Percentiles rank a stretch among this genome's conserved stretches.
Evolutionary conservation across 768 basidiomycete species (phyloP).

Genomic region (Daedaleopsis nitida): DNA sequence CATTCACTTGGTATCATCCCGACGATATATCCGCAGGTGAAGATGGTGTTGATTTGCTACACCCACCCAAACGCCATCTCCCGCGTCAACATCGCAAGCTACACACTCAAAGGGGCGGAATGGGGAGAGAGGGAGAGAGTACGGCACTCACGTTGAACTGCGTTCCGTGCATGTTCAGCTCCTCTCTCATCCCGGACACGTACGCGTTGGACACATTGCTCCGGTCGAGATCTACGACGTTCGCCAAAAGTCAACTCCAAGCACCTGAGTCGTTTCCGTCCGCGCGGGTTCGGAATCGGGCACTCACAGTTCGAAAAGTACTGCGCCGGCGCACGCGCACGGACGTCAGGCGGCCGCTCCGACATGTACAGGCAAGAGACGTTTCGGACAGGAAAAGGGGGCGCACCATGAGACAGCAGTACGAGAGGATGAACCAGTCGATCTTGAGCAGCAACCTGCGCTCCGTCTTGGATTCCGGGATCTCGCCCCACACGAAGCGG

Average conservation of each 20-base stretch:
- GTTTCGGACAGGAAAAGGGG: no score
- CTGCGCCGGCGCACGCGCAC: slow-evolving; percentile 30
- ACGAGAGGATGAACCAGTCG: slow-evolving; percentile 69
- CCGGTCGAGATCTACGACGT: slow-evolving; percentile 57
- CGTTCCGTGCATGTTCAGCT: slow-evolving; percentile 63
- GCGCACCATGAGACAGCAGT: slow-evolving; percentile 67
- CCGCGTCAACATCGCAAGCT: neutral
- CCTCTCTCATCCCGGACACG: slow-evolving; percentile 80
- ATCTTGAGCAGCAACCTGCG: slow-evolving; percentile 55
- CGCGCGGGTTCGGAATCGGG: neutral
- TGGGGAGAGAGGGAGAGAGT: neutral
- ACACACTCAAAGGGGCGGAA: neutral
- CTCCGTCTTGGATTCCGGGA: slow-evolving; percentile 46
- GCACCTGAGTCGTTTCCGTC: neutral
- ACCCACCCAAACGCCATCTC: neutral
- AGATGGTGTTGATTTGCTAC: slow-evolving; percentile 68
- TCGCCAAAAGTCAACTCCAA: no score
- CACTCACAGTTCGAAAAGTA: slow-evolving; percentile 67
- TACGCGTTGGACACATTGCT: slow-evolving; percentile 75
- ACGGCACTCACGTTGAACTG: slow-evolving; percentile 53
- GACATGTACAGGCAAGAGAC: slow-evolving; percentile 20
- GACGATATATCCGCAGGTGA: slow-evolving; percentile 75
- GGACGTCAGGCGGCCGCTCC: neutral
- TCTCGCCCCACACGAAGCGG: slow-evolving; percentile 39
- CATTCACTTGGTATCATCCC: slow-evolving; percentile 70